Conservation (phyloP, 2,329 filamentous ascomycete genomes). For the Coniochaeta sp. region DNA sequence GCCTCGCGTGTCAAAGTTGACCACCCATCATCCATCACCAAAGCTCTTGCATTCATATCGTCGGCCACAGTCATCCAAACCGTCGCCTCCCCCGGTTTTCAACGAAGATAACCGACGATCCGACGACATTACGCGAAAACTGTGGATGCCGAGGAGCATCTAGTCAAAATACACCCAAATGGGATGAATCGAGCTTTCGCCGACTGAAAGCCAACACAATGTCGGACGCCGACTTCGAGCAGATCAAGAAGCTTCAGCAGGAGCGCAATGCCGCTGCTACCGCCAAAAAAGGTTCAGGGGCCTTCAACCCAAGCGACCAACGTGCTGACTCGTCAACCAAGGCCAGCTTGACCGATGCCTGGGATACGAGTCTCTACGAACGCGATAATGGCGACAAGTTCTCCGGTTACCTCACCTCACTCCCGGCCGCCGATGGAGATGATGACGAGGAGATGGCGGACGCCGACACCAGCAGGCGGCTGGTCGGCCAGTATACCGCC, state of each 20-base stretch:
- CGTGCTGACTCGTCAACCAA: constrained; percentile 80
- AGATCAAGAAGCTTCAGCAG: constrained; percentile 80
- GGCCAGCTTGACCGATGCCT: constrained; percentile 81
- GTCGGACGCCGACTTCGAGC: constrained; percentile 79
- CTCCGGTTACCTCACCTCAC: constrained; percentile 84
- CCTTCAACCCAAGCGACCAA: constrained; percentile 72
- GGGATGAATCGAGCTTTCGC: constrained; percentile 1
- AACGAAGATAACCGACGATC: not conserved
- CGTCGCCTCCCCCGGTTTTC: not conserved
- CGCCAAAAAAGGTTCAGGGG: constrained; percentile 73
- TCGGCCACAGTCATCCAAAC: not conserved
- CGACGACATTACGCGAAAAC: not conserved
- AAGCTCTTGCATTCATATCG: not conserved
- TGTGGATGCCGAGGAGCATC: not conserved
- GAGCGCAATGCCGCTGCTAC: constrained; percentile 81
- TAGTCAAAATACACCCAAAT: not conserved
- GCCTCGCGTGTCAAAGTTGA: not conserved
- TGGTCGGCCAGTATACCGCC: constrained; percentile 94
- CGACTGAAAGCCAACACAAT: constrained; percentile 33
- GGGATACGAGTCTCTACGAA: constrained; percentile 85
- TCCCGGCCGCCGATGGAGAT: constrained; percentile 71
- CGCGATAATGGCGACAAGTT: constrained; percentile 66
- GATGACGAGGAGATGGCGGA: constrained; percentile 74
- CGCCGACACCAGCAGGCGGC: constrained; percentile 63
- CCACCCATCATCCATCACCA: not conserved